Conservation (phyloP, 768 basidiomycete species). For the Cystofilobasidium bisporidii region DNA sequence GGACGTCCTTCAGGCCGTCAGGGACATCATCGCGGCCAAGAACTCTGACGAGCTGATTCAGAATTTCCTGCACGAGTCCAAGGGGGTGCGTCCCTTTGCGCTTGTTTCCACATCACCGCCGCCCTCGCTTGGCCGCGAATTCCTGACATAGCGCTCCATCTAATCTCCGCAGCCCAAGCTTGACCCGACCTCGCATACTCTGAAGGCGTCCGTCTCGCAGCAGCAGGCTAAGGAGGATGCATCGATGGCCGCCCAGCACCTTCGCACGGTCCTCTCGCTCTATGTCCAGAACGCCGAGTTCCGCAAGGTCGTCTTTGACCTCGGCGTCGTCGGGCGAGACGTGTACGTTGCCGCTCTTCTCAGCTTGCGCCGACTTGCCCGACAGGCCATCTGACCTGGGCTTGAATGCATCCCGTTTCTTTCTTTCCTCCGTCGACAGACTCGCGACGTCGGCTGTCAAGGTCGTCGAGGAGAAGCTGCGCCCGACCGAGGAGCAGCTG, state of each 20-base stretch:
- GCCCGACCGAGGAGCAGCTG: slow-evolving; percentile 53
- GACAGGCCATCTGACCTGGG: too few species aligned
- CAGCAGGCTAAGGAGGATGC: slow-evolving; percentile 5
- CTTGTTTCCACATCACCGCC: too few species aligned
- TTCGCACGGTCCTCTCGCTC: neutral
- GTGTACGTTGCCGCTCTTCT: too few species aligned
- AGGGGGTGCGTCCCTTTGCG: slow-evolving; percentile 8
- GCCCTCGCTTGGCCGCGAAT: too few species aligned
- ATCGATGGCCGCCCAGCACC: neutral
- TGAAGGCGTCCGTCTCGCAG: neutral
- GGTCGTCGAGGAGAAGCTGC: slow-evolving; percentile 52
- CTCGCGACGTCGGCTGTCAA: slow-evolving; percentile 39
- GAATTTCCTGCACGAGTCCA: slow-evolving; percentile 50
- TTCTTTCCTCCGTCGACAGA: too few species aligned
- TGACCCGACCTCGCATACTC: neutral
- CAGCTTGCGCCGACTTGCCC: too few species aligned
- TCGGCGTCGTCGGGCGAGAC: slow-evolving; percentile 39
- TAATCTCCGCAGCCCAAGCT: slow-evolving; percentile 45
- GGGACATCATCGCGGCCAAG: slow-evolving; percentile 49
- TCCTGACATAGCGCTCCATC: too few species aligned
- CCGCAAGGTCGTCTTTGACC: slow-evolving; percentile 37
- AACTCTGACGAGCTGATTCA: slow-evolving; percentile 92
- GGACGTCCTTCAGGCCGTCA: slow-evolving; percentile 5
- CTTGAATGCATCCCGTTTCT: too few species aligned
- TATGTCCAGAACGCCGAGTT: slow-evolving; percentile 16